Evolutionary conservation across 352 stramenopile genomes (phyloP).

Genomic region (Pythium monospermum): DNA sequence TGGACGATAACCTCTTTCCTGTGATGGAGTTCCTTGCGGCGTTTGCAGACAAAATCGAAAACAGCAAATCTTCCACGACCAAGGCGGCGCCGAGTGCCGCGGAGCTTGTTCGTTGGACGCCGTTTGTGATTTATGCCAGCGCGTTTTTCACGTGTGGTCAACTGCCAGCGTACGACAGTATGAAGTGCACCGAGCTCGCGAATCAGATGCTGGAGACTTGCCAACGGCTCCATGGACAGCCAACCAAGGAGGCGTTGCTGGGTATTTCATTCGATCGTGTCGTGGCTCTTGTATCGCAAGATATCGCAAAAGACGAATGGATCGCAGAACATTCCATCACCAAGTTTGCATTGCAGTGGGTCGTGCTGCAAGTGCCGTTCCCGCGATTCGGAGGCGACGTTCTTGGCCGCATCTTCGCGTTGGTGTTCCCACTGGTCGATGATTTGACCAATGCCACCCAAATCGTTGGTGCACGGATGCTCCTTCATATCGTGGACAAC

Average conservation of each 20-base stretch:
- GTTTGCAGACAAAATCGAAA: constrained; percentile 3
- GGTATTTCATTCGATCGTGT: constrained; percentile 8
- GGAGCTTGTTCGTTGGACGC: constrained; percentile 20
- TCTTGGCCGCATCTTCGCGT: constrained; percentile 64
- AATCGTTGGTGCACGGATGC: constrained; percentile 46
- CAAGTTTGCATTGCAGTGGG: constrained; percentile 54
- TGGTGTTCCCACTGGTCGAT: constrained; percentile 79
- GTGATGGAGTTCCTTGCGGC: constrained; percentile 16
- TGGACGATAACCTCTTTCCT: constrained; percentile 21
- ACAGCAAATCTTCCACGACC: neutral
- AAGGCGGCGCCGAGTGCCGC: neutral
- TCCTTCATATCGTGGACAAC: constrained; percentile 56
- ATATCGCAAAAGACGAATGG: constrained; percentile 67
- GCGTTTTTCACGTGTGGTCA: constrained; percentile 17
- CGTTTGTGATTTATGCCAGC: constrained; percentile 19
- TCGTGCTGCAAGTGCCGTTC: constrained; percentile 50
- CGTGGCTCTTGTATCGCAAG: constrained; percentile 34
- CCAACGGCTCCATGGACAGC: constrained; percentile 10
- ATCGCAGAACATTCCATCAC: constrained; percentile 30
- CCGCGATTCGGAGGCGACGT: constrained; percentile 61
- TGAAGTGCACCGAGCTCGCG: constrained; percentile 16
- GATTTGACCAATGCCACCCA: constrained; percentile 61
- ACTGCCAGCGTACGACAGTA: constrained; percentile 20
- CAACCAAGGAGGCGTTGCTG: neutral
- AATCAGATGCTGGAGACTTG: neutral